These are phyloP conservation scores for Haplosporangium sp. DNA, from an alignment of 371 early-diverging fungal genomes.

Conservation along the genomic window DNA sequence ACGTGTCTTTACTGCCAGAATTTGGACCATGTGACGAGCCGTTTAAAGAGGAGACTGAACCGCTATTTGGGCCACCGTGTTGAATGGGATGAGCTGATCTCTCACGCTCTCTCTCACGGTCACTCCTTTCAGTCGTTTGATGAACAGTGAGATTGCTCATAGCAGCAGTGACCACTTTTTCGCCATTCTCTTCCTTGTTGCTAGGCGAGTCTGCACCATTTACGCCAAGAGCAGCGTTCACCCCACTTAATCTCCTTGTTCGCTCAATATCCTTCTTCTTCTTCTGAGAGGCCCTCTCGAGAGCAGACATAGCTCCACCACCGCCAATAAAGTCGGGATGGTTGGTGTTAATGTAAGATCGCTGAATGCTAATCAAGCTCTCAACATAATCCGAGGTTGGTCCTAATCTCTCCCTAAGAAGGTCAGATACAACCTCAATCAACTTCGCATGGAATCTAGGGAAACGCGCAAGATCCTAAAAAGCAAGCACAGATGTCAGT, in stretches of 20 bases:
- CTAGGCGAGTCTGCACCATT: conserved; percentile 27
- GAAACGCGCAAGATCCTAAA: conserved; percentile 79
- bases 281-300: conserved; percentile 66
- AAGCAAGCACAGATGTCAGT: background rate
- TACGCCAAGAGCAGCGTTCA: conserved; percentile 33
- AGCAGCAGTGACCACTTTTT: conserved; percentile 28
- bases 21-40: conserved; percentile 40
- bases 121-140: conserved; percentile 39
- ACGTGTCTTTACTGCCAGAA: conserved; percentile 65
- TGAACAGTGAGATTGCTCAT: conserved; percentile 47
- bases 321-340: conserved; percentile 93
- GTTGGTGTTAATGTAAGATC: conserved; percentile 93
- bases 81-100: conserved; percentile 26
- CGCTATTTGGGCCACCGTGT: conserved; percentile 28
- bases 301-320: conserved; percentile 73
- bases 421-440: conserved; percentile 80
- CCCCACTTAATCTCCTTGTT: conserved; percentile 34
- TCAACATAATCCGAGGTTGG: conserved; percentile 83
- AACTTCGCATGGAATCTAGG: conserved; percentile 83
- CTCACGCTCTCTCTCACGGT: conserved; percentile 48
- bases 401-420: conserved; percentile 81
- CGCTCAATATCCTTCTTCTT: conserved; percentile 61
- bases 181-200: conserved; percentile 38
- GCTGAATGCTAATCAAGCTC: conserved; percentile 86
- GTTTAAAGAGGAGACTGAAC: conserved; percentile 29